Base-by-base conservation (phyloP, 2,329 filamentous ascomycete species). In the Penicillium oxalicum region DNA sequence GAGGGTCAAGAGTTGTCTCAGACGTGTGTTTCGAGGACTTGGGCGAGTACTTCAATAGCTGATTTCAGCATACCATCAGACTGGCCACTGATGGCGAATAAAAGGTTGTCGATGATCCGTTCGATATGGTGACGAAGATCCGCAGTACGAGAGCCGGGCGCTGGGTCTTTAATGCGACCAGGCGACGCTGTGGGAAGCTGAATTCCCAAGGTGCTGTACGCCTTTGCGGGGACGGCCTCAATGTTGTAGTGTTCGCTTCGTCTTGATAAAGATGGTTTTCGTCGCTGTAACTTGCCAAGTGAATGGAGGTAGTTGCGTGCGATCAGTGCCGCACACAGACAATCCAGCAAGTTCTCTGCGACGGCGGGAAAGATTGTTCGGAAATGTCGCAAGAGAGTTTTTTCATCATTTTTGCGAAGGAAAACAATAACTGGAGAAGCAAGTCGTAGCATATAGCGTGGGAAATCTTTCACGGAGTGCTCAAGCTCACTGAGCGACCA, bases 401-500 rank as follows among this genome's bases (percentile, higher is more conserved):
- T 65, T 47, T 71, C 68, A 9, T 70, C 60, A 28, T 60, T 70
- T 33, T 66, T 61, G 18, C 68, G 63, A 13, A 71, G 54, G 48
- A 68, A 64, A 40, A 70, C 63, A 4, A 71, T 67, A 12, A 69
- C 68, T 11, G 68, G 68, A 0, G 68, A 71, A 4, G 67, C 67
- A 8, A 71, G 59, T 13, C 61, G 62, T 5, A 70, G 61, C 59
- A 65, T 65, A 35, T 63, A 57, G 9, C 59, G 61, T 13, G 68
- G 66, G 13, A 64, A 68, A 13, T 66, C 63, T 34, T 64, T 67
- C 9, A 69, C 61, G 1, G 65, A 68, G 26, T 65, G 58, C 9
- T 70, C 67, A 25, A 71, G 58, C 52, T 70, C 65, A 29, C 69
- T 64, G 1, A 71, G 56, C 4, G 67, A 65, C 68, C 68, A 71